Evolutionary conservation across 208 protist genomes (phyloP).

Genomic region (Trypanosoma vivax): DNA sequence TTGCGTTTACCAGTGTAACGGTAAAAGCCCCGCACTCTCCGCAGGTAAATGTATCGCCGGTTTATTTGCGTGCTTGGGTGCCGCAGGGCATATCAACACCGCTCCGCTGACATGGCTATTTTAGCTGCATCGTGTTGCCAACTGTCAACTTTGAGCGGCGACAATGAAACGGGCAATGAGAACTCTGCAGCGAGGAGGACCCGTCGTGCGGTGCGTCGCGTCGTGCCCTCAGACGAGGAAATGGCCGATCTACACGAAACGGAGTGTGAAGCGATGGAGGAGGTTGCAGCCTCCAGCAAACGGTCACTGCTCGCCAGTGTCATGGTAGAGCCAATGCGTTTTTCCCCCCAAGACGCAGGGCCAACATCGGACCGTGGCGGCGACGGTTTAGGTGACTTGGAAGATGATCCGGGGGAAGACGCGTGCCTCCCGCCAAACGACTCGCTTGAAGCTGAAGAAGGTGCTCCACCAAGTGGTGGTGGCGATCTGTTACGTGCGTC

Average conservation of each 20-base stretch:
- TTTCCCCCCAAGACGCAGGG: background rate
- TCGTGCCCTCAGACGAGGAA: conserved; percentile 14
- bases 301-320: background rate
- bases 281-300: background rate
- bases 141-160: too few relatives aligned
- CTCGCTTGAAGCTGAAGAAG: background rate
- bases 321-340: conserved; percentile 6
- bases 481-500: too few relatives aligned
- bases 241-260: conserved; percentile 11
- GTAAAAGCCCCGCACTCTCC: too few relatives aligned
- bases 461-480: background rate
- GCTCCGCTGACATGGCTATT: too few relatives aligned
- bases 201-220: background rate
- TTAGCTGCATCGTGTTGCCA: background rate
- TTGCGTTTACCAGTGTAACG: too few relatives aligned
- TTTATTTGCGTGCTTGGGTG: too few relatives aligned
- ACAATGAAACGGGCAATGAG: too few relatives aligned
- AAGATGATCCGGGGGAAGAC: background rate
- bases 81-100: too few relatives aligned
- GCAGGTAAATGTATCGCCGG: too few relatives aligned
- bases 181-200: background rate
- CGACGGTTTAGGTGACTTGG: background rate
- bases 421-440: background rate
- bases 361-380: background rate
- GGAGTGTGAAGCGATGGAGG: background rate